Evolutionary conservation across 2,329 filamentous ascomycete species (phyloP).

Genomic region (Coniella lustricola): DNA sequence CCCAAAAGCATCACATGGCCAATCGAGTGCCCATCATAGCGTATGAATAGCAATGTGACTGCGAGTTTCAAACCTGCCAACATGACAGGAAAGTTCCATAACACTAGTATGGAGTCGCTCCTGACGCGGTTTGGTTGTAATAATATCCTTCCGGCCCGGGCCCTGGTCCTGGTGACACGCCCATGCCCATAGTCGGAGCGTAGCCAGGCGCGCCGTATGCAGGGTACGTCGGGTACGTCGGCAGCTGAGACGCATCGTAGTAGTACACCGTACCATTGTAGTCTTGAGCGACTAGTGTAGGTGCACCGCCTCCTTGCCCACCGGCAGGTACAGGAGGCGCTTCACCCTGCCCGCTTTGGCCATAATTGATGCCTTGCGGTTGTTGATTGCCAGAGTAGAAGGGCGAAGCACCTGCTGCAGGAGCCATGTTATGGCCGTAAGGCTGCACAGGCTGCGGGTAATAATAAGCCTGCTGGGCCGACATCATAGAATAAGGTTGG

Average conservation of each 20-base stretch:
- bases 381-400: conserved; percentile 52
- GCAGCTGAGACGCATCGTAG: conserved; percentile 71
- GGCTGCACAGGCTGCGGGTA: conserved; percentile 46
- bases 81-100: conserved; percentile 19
- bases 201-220: conserved; percentile 35
- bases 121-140: conserved; percentile 49
- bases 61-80: neutral
- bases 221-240: conserved; percentile 43
- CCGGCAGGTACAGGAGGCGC: conserved; percentile 26
- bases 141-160: conserved; percentile 64
- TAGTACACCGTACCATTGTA: conserved; percentile 96
- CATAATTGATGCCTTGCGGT: conserved; percentile 32
- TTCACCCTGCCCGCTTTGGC: conserved; percentile 37
- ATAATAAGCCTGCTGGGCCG: conserved; percentile 58
- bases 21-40: no score
- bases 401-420: conserved; percentile 37
- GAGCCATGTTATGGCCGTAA: conserved; percentile 36
- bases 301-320: conserved; percentile 47
- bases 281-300: conserved; percentile 68
- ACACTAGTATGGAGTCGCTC: conserved; percentile 55
- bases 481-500: conserved; percentile 51
- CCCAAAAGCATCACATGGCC: no score
- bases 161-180: conserved; percentile 59
- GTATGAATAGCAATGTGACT: no score
- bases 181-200: conserved; percentile 56